These are phyloP conservation scores for Blastosporella zonata DNA, from an alignment of 1,284 basidiomycete genomes.

Conservation along the genomic window DNA sequence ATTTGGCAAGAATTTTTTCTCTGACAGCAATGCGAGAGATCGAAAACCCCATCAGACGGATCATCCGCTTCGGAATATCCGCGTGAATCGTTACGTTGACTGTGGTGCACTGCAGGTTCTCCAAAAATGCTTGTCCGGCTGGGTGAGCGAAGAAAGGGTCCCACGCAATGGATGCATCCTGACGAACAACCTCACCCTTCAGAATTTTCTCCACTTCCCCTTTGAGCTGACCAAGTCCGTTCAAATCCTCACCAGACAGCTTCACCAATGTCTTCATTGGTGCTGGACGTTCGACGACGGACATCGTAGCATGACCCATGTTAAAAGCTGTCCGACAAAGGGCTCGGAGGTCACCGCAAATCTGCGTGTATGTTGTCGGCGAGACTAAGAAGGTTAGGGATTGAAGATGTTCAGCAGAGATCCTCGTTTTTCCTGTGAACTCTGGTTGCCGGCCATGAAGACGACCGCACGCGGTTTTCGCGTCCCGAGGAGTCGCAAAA, in stretches of 20 bases:
- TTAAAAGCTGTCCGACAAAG: constrained; percentile 29
- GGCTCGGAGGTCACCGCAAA: constrained; percentile 36
- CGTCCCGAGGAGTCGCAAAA: constrained; percentile 47
- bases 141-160: constrained; percentile 51
- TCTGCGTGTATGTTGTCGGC: constrained; percentile 31
- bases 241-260: constrained; percentile 43
- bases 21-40: constrained; percentile 37
- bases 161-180: constrained; percentile 55
- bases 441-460: constrained; percentile 43
- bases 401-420: constrained; percentile 50
- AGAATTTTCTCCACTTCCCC: constrained; percentile 55
- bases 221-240: constrained; percentile 51
- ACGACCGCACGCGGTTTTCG: constrained; percentile 42
- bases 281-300: constrained; percentile 23
- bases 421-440: constrained; percentile 38
- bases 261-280: constrained; percentile 35
- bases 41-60: constrained; percentile 53
- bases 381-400: constrained; percentile 44
- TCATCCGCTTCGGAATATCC: constrained; percentile 36
- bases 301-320: constrained; percentile 23
- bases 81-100: constrained; percentile 41
- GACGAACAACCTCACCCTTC: constrained; percentile 52
- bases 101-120: constrained; percentile 35
- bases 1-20: constrained; percentile 42
- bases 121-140: constrained; percentile 43